Percentiles rank a stretch among this genome's conserved stretches.
Evolutionary conservation across 768 basidiomycete genomes (phyloP).

Genomic region (Tylopilus sp.): DNA sequence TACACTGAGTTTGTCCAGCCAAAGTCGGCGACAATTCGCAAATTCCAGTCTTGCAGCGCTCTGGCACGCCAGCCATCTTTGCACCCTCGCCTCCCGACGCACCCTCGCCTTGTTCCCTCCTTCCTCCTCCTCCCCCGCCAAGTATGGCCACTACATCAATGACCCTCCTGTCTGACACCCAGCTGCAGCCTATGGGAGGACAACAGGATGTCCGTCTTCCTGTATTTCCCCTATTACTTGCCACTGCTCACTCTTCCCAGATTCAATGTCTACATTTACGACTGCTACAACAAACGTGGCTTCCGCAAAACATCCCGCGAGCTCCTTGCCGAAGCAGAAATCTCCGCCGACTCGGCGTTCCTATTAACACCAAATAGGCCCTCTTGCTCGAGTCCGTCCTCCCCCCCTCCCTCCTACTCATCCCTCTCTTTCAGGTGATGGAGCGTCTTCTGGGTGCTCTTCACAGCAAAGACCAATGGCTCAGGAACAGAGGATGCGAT

Average conservation of each 20-base stretch:
- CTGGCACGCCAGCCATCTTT: constrained; percentile 30
- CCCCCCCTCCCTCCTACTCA: neutral
- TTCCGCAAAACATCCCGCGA: constrained; percentile 70
- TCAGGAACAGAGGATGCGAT: constrained; percentile 66
- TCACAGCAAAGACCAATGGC: constrained; percentile 73
- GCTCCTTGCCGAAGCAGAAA: constrained; percentile 63
- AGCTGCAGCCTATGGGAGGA: constrained; percentile 64
- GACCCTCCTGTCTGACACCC: constrained; percentile 14
- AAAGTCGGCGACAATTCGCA: constrained; percentile 17
- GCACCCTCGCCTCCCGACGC: constrained; percentile 13
- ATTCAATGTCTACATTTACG: constrained; percentile 89
- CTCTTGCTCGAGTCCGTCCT: constrained; percentile 72
- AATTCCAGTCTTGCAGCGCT: constrained; percentile 35
- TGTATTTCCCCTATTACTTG: constrained; percentile 1
- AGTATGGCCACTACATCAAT: constrained; percentile 26
- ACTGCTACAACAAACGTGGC: constrained; percentile 80
- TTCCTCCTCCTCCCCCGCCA: neutral
- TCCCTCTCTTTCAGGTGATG: constrained; percentile 58
- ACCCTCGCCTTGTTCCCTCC: neutral
- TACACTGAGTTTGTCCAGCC: constrained; percentile 32
- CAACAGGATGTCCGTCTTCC: constrained; percentile 67
- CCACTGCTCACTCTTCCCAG: constrained; percentile 36
- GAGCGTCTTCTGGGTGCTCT: constrained; percentile 88
- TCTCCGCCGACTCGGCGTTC: constrained; percentile 57
- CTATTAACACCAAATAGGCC: constrained; percentile 85